phyloP scores from a whole-genome alignment of 768 basidiomycete species.

The Kwoniella heveanensis region DNA sequence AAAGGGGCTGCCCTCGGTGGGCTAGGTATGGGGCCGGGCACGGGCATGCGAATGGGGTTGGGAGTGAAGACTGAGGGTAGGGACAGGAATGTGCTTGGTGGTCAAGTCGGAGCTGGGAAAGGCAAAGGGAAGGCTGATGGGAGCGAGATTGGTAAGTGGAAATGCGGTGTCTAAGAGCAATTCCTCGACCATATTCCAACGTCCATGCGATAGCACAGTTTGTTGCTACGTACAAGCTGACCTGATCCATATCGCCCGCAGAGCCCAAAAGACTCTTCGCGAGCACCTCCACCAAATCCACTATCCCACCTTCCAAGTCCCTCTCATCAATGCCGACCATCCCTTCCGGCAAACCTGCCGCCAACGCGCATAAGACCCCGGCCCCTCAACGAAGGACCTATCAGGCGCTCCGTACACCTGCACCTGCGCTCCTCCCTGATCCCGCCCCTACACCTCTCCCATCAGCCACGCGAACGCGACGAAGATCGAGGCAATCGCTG shows the following conservation, averaged over 20 bases:
- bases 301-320: slow-evolving; percentile 42
- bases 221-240: neutral
- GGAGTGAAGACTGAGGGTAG: slow-evolving; percentile 40
- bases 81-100: slow-evolving; percentile 36
- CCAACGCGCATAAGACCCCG: slow-evolving; percentile 26
- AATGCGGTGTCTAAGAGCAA: neutral
- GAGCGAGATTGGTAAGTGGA: slow-evolving; percentile 45
- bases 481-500: slow-evolving; percentile 35
- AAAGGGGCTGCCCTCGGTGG: slow-evolving; percentile 6
- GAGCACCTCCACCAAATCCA: slow-evolving; percentile 25
- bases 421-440: slow-evolving; percentile 20
- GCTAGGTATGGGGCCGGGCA: slow-evolving; percentile 6
- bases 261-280: slow-evolving; percentile 48
- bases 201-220: no score
- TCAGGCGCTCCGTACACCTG: slow-evolving; percentile 28
- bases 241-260: slow-evolving; percentile 2
- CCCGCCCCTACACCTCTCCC: slow-evolving; percentile 39
- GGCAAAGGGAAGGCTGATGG: slow-evolving; percentile 35
- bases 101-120: slow-evolving; percentile 1
- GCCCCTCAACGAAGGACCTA: slow-evolving; percentile 15
- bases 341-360: slow-evolving; percentile 9
- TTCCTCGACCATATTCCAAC: no score
- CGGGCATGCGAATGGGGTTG: slow-evolving; percentile 29
- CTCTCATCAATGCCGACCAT: slow-evolving; percentile 30
- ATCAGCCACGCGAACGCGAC: slow-evolving; percentile 34